Base-by-base conservation (phyloP, 768 basidiomycete species). In the Fomitopsis pulvina region DNA sequence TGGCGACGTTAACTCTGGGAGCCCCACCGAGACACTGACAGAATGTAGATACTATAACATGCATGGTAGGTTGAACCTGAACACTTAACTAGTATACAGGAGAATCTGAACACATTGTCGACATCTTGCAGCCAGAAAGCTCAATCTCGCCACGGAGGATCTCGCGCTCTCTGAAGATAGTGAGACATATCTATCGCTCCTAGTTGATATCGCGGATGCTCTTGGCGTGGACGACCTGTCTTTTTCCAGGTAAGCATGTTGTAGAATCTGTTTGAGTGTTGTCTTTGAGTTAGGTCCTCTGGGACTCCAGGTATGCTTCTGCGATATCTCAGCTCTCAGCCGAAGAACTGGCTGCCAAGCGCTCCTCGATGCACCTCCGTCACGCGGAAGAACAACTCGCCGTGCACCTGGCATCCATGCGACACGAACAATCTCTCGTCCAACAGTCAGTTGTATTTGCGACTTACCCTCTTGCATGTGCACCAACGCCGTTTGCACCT, bases 371-470 rank as follows among this genome's bases (percentile, higher is more conserved):
- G 24, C 66, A 64, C 2, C 57, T 75, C 2, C 42, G 53, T 30
- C 61, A 57, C 3, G 64, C 71, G 0, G 72, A 76, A 48, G 57
- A 66, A 18, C 69, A 74, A 44, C 62, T 79, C 1, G 50, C 58
- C 21, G 52, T 46, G 2, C 66, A 75, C 53, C 57, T 77, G 0
- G 59, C 64, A 6, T 54, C 60, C 2, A 38, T 66, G 16, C 56
- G 55, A 40, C 70, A 71, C 46, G 75, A 78, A 54, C 60, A 62
- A 26, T 45, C 51, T 3, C 58, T 74, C 2, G 59, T 75, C 8
- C 63, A 62, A 28, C 68, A 68, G 76, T 75, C 41, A n/a, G 68
- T 22, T n/a, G n/a, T n/a, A n/a, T n/a, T n/a, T n/a, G n/a, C n/a
- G n/a, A n/a, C n/a, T n/a, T n/a, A n/a, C n/a, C n/a, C 20, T 25